A percentile compares a stretch with the other conserved stretches of the same genome.
Evolutionary conservation across 306 rosid species (phyloP).

Genomic region (Cicer chorassanicum): DNA sequence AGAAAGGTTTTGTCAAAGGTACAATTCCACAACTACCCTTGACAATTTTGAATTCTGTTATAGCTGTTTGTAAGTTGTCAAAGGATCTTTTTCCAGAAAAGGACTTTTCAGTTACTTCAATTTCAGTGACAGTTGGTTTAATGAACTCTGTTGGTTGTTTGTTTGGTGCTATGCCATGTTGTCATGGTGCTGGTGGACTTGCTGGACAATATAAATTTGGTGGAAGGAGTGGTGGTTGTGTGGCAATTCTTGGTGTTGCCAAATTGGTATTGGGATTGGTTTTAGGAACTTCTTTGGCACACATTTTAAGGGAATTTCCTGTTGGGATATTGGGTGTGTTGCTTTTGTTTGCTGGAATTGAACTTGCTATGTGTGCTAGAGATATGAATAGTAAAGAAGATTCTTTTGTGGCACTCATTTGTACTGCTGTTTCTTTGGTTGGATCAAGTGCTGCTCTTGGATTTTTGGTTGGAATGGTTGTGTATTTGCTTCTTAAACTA

Average conservation of each 20-base stretch:
- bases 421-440: slow-evolving; percentile 62
- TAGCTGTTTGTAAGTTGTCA: slow-evolving; percentile 72
- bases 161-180: slow-evolving; percentile 83
- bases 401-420: slow-evolving; percentile 63
- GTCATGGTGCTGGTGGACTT: slow-evolving; percentile 81
- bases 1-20: slow-evolving; percentile 66
- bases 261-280: slow-evolving; percentile 64
- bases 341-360: slow-evolving; percentile 71
- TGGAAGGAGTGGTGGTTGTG: slow-evolving; percentile 79
- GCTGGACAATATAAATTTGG: slow-evolving; percentile 83
- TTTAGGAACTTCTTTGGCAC: slow-evolving; percentile 62
- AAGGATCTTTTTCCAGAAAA: slow-evolving; percentile 69
- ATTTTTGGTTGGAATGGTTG: slow-evolving; percentile 55
- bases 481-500: slow-evolving; percentile 50
- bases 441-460: slow-evolving; percentile 73
- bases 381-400: slow-evolving; percentile 66
- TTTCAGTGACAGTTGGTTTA: slow-evolving; percentile 69
- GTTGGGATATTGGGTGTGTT: slow-evolving; percentile 70
- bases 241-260: slow-evolving; percentile 65
- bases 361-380: slow-evolving; percentile 68
- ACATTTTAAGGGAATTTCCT: slow-evolving; percentile 56
- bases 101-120: slow-evolving; percentile 57
- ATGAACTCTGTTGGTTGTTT: slow-evolving; percentile 73
- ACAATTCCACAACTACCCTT: slow-evolving; percentile 78
- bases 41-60: slow-evolving; percentile 68